Evolutionary conservation across 257 asterid species (phyloP).

Genomic region (Leptodermis oblonga): DNA sequence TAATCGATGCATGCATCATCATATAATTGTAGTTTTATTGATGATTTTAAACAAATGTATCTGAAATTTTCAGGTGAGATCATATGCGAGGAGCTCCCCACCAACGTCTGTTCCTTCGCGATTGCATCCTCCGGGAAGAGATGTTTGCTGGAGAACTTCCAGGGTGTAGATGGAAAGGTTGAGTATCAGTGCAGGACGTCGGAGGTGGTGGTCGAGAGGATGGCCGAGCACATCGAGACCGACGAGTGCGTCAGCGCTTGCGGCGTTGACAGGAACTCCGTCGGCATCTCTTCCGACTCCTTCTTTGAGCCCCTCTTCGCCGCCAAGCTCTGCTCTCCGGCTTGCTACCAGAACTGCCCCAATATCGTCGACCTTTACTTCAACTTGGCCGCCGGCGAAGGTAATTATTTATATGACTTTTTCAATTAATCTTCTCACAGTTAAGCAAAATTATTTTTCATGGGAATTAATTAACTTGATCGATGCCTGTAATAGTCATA

Average conservation of each 20-base stretch:
- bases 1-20: not conserved
- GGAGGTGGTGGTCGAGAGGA: conserved; percentile 56
- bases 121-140: conserved; percentile 86
- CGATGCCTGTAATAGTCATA: too few relatives aligned
- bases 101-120: conserved; percentile 52
- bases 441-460: too few relatives aligned
- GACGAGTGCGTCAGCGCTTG: conserved; percentile 63
- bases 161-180: conserved; percentile 27
- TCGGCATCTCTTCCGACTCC: conserved; percentile 76
- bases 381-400: conserved; percentile 86
- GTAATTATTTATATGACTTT: conserved; percentile 22
- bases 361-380: conserved; percentile 75
- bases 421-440: too few relatives aligned
- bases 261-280: conserved; percentile 57
- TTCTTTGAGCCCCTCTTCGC: conserved; percentile 51
- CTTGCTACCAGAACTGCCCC: conserved; percentile 73
- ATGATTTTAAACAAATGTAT: too few relatives aligned
- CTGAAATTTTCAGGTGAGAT: conserved; percentile 68
- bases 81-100: conserved; percentile 64
- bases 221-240: conserved; percentile 64
- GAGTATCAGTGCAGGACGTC: conserved; percentile 69
- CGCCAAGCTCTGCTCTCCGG: conserved; percentile 56
- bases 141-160: conserved; percentile 66
- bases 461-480: not conserved
- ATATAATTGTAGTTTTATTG: not conserved